These are phyloP conservation scores for Aspergillus thermomutatus DNA, from an alignment of 2,329 filamentous ascomycete species.

Conservation along the genomic window DNA sequence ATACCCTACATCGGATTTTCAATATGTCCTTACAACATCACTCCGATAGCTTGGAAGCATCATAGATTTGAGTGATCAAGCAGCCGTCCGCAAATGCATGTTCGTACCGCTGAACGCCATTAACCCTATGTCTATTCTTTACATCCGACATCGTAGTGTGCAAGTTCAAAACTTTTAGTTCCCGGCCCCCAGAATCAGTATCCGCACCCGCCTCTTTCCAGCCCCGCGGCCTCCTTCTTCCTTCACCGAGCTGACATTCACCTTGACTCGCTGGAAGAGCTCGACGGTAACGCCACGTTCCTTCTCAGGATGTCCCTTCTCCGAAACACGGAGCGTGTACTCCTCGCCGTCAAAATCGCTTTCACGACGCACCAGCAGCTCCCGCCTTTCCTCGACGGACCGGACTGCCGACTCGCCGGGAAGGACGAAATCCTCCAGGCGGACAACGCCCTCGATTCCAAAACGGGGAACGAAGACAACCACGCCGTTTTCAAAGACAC, in stretches of 20 bases:
- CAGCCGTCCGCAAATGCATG: background rate
- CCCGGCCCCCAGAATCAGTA: constrained; percentile 36
- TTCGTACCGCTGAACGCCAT: background rate
- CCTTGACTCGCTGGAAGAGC: constrained; percentile 86
- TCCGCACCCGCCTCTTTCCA: constrained; percentile 73
- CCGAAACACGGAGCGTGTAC: constrained; percentile 66
- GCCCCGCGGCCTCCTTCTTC: constrained; percentile 71
- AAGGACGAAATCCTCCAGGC: constrained; percentile 76
- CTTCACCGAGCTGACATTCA: constrained; percentile 86
- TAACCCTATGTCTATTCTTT: background rate
- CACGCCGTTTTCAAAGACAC: constrained; percentile 94
- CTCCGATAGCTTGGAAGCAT: background rate
- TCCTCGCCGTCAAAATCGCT: constrained; percentile 81
- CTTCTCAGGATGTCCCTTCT: constrained; percentile 44
- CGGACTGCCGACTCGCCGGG: constrained; percentile 50
- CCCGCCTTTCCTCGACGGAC: constrained; percentile 30
- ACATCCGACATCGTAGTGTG: background rate
- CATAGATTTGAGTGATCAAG: background rate
- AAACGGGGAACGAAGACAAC: constrained; percentile 95
- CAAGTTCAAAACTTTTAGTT: constrained; percentile 10
- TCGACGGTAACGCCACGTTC: constrained; percentile 58
- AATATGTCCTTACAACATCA: background rate
- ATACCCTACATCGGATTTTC: background rate
- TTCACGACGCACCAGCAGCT: constrained; percentile 54
- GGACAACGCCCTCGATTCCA: constrained; percentile 88